Base-by-base conservation (phyloP, 495 filamentous ascomycete species). In the Tetracladium marchalianum region DNA sequence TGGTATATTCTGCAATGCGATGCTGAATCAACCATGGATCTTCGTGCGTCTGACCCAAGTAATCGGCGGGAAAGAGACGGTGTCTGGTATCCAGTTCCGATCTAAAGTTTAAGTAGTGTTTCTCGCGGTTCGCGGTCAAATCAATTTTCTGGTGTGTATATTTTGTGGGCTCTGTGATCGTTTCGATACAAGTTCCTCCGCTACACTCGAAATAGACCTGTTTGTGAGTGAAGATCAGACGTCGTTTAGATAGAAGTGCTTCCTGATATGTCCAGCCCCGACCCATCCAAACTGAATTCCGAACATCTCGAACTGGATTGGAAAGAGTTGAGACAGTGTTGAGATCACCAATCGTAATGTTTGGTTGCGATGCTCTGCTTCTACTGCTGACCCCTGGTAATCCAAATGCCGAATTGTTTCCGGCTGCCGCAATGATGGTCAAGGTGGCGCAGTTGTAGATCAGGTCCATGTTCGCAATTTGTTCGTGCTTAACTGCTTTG, bases 191-290 rank as follows among this genome's bases (percentile, higher is more conserved):
- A 3, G 7, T 27, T 27, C 22, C 22, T 27, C 22, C 35, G 2
- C 16, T 49, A 49, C 66, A 68, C 17, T 64, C 59, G 43, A 64
- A 70, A 35, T 64, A 67, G 35, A 62, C 43, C 35, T 67, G 62
- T 1, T 60, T 35, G 5, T 61, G 41, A 0, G 51, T 61, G 38
- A 71, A 58, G 41, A 57, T 60, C 18, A 70, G 47, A 0, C 62
- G 47, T 0, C 63, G 58, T 11, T 48, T 36, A 8, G 62, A 64
- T 10, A 68, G 49, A 6, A 65, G 11, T 0, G 44, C 59, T 53
- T 70, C 65, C 44, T 71, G 68, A 42, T 54, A 67, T n/a, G 67
- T 70, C 67, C 67, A 70, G 10, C 56, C 67, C 35, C 67, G 38
- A 1, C 39, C 53, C 35, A 56, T 52, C 63, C 62, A 66, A 24